phyloP scores from a whole-genome alignment of 1,139 yeast species.

The Scheffersomyces lignicola region DNA sequence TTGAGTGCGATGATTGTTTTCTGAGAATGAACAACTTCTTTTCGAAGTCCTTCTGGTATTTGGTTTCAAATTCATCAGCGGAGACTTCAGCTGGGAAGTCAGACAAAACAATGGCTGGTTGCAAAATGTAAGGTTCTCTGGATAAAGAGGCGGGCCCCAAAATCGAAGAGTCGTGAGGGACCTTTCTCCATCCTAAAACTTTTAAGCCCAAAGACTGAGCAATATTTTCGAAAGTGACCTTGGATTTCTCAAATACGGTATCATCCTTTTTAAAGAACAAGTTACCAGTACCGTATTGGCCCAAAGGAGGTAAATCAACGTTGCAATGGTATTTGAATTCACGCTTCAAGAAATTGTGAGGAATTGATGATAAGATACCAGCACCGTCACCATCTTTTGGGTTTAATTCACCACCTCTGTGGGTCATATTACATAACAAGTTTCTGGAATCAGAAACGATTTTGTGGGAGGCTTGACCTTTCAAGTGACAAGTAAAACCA shows the following conservation, averaged over 20 bases:
- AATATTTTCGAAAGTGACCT: constrained; percentile 73
- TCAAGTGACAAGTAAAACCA: constrained; percentile 93
- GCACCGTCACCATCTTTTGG: constrained; percentile 99
- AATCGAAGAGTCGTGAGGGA: constrained; percentile 92
- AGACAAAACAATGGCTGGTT: constrained; percentile 78
- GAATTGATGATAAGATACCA: constrained; percentile 90
- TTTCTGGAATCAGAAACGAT: constrained; percentile 88
- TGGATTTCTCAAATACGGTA: constrained; percentile 62
- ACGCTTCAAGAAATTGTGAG: constrained; percentile 80
- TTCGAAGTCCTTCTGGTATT: constrained; percentile 69
- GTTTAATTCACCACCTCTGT: constrained; percentile 96
- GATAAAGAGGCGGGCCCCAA: constrained; percentile 94
- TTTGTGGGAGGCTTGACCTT: constrained; percentile 85
- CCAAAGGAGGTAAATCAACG: constrained; percentile 65
- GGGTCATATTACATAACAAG: constrained; percentile 95
- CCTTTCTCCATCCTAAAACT: constrained; percentile 92
- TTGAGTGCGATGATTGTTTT: constrained; percentile 86
- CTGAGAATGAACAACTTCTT: constrained; percentile 82
- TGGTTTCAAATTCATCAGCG: constrained; percentile 55
- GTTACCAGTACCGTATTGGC: constrained; percentile 95
- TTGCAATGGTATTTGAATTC: constrained; percentile 74
- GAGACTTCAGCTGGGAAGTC: constrained; percentile 53
- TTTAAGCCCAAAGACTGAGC: constrained; percentile 75
- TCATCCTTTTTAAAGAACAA: constrained; percentile 86
- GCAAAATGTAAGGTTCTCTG: constrained; percentile 87